Conservation (phyloP, 805 yeast genomes). For the Wickerhamomyces tratensis region DNA sequence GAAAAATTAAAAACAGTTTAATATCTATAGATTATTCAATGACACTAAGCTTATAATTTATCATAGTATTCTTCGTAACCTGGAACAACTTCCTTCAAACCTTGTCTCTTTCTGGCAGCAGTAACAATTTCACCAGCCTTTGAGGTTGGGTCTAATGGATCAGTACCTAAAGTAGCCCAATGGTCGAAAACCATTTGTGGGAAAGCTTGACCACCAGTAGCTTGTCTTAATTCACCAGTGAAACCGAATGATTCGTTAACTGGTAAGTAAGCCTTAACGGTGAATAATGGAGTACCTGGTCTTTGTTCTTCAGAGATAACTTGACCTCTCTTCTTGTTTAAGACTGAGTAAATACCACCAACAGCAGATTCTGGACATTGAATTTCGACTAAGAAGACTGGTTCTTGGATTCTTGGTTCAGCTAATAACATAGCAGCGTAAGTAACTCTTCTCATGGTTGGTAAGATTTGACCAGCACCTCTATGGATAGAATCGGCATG, state of each 20-base stretch:
- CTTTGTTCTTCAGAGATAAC: conserved; percentile 99
- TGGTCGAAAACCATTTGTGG: conserved; percentile 99
- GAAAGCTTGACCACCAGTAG: conserved; percentile 99
- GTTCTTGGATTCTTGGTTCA: conserved; percentile 98
- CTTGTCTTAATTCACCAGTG: conserved; percentile 99
- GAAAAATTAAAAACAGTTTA: no score
- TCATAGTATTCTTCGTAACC: conserved; percentile 99
- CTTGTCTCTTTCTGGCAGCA: conserved; percentile 87
- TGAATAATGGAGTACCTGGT: conserved; percentile 99
- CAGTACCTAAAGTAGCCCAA: conserved; percentile 88
- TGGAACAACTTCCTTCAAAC: conserved; percentile 95
- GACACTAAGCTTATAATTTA: conserved; percentile 45
- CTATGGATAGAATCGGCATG: conserved; percentile 99
- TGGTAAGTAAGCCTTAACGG: conserved; percentile 99
- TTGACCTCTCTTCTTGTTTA: conserved; percentile 99
- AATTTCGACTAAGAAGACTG: conserved; percentile 97
- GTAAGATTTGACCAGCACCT: conserved; percentile 99
- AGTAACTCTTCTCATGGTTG: conserved; percentile 99
- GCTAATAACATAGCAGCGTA: conserved; percentile 98
- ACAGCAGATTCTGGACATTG: conserved; percentile 99
- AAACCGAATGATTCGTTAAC: conserved; percentile 99
- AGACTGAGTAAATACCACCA: conserved; percentile 99
- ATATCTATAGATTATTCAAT: no score
- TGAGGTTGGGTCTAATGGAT: conserved; percentile 79
- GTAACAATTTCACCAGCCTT: conserved; percentile 58